Base-by-base conservation (phyloP, 768 basidiomycete species). In the Cyclocybe aegerita region DNA sequence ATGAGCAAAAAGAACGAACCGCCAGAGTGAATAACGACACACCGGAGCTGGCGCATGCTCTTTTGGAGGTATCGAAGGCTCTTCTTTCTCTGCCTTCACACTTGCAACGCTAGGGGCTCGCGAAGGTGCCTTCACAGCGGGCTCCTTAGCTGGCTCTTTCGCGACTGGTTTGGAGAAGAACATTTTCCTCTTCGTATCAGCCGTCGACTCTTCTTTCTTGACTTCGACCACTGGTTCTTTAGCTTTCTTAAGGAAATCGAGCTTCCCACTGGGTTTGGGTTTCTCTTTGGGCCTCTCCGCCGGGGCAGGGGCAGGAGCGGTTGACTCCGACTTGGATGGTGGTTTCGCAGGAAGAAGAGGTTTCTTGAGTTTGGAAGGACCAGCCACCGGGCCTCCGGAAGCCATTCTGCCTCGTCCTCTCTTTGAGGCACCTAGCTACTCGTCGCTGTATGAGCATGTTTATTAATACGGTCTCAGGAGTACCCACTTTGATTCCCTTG, bases 191-290 rank as follows among this genome's bases (percentile, higher is more conserved):
- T 56, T 54, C 16, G 48, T 31, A 40, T 63, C 59, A 7, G 35
- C 49, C 2, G 44, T 49, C 5, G 59, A 37, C 41, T 63, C 51
- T 50, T 55, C 52, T 40, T 62, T 57, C 37, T 55, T 55, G 15
- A 40, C 36, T 34, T 56, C 58, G 43, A 39, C 52, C 33, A 68
- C 69, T 58, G 54, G 49, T 38, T 57, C 55, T 9, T 46, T 53
- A 12, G 39, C 43, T 8, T 52, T 55, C 55, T 78, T 83, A 64
- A 81, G 79, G 74, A 82, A 87, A 56, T 85, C 80, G 5, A 86
- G 71, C 59, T 79, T 82, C 4, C 82, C 83, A 2, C 74, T 61
- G 0, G 55, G 34, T 46, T 73, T 74, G 5, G 58, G 39, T 39
- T 62, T 65, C 37, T 63, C 54, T 34, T 61, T 59, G 8, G 23